Evolutionary conservation across 495 filamentous ascomycete species (phyloP), one percentile per base, ranked within the genome.

Genomic region (Talaromyces nanjingensis): DNA sequence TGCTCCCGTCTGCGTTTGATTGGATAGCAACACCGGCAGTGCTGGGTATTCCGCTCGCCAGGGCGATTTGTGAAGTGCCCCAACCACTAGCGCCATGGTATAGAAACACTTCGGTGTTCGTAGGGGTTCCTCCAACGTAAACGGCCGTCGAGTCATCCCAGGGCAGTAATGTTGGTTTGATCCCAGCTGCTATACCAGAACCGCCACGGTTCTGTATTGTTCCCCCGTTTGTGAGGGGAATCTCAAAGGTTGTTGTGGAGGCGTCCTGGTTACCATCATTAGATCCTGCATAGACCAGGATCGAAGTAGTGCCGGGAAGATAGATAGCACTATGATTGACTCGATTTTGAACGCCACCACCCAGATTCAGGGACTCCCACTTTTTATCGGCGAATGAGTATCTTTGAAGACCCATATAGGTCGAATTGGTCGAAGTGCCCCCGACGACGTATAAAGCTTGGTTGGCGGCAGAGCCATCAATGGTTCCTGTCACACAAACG

Each of bases 371-470:
- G 2, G 82, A 86, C 65, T 89, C 82, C 94, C 94, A 98, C 68
- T 81, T 85, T 61, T 84, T 76, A 54, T 85, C 83, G n/a, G 82
- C 75, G 71, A 97, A 97, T 0, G 85, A 86, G 69, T 86, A 98
- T 65, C 89, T 84, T 70, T 97, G 92, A 27, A 98, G 71, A n/a
- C 94, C 94, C 31, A 82, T 71, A 68, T 92, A 96, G 20, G 75
- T 70, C 11, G 76, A 74, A 16, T 80, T 76, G 55, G 81, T 82
- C 24, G 77, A 73, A 49, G 79, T 74, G 37, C 94, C 94, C 52
- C 94, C 94, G 53, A 98, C 86, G 63, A 98, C 82, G 67, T 91
- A 98, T 12, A 98, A 81, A 7, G 84, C 87, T 65, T 86, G 76
- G 37, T 86, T 74, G 18, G 84, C 77, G 20, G 83, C 83, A 27